phyloP scores from a whole-genome alignment of 108 stramenopile genomes.

The Bacterosira constricta region DNA sequence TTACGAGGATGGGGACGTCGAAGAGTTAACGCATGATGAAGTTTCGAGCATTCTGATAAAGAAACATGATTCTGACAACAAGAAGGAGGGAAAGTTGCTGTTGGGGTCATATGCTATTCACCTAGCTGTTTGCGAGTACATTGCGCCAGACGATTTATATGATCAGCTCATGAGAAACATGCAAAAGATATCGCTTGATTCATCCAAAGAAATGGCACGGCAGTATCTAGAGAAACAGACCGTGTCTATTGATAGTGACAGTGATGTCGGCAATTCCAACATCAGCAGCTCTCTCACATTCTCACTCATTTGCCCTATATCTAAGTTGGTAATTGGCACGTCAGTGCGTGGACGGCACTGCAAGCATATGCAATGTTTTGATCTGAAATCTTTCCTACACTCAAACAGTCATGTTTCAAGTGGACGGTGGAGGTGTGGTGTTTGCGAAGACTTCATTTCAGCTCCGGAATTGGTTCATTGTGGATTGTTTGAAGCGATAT shows the following conservation, averaged over 20 bases:
- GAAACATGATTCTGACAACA: background rate
- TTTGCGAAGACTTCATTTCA: constrained; percentile 47
- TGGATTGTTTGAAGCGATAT: constrained; percentile 39
- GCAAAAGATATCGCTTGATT: constrained; percentile 19
- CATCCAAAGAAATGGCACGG: constrained; percentile 35
- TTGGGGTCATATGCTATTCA: constrained; percentile 50
- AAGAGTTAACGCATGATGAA: constrained; percentile 7
- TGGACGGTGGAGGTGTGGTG: constrained; percentile 71
- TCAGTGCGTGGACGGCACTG: constrained; percentile 58
- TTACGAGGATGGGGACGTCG: constrained; percentile 7
- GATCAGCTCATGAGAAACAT: constrained; percentile 24
- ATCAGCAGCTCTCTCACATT: constrained; percentile 40
- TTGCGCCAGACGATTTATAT: constrained; percentile 41
- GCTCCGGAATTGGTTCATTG: constrained; percentile 40
- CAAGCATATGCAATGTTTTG: constrained; percentile 57
- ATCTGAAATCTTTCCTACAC: constrained; percentile 60
- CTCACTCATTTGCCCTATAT: constrained; percentile 57
- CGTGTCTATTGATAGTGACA: constrained; percentile 29
- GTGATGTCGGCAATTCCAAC: constrained; percentile 49
- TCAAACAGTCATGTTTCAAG: constrained; percentile 54
- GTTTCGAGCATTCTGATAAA: background rate
- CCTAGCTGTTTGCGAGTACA: constrained; percentile 59
- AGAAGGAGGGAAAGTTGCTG: background rate
- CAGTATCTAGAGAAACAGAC: constrained; percentile 36
- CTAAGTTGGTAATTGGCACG: constrained; percentile 51